Percentiles rank a stretch among this genome's conserved stretches.
These are phyloP conservation scores for Didymella keratinophila DNA, from an alignment of 2,329 filamentous ascomycete genomes.

Conservation along the genomic window DNA sequence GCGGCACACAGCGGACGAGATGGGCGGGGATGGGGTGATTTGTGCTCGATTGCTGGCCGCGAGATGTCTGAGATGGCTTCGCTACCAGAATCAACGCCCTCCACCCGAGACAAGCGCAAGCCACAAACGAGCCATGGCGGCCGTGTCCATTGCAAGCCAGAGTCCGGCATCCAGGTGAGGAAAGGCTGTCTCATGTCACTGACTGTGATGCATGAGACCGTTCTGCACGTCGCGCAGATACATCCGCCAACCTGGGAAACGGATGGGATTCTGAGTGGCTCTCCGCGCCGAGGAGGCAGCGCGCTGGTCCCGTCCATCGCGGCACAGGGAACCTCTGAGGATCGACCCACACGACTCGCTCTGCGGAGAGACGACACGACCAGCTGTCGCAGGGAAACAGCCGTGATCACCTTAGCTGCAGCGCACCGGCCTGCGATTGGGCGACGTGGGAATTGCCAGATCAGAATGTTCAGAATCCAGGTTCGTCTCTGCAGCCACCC, in stretches of 20 bases:
- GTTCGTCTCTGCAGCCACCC: conserved; percentile 23
- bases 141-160: conserved; percentile 28
- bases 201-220: conserved; percentile 36
- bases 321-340: conserved; percentile 16
- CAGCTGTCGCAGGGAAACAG: conserved; percentile 23
- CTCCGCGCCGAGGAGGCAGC: conserved; percentile 17
- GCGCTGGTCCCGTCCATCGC: conserved; percentile 11
- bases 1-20: conserved; percentile 6
- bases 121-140: conserved; percentile 30
- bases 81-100: conserved; percentile 20
- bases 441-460: conserved; percentile 17
- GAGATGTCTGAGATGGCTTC: conserved; percentile 21
- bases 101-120: conserved; percentile 28
- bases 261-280: conserved; percentile 32
- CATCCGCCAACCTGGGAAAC: conserved; percentile 38
- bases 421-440: conserved; percentile 24
- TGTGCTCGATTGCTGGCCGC: conserved; percentile 16
- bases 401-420: conserved; percentile 31
- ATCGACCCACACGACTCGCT: conserved; percentile 21
- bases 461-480: conserved; percentile 21
- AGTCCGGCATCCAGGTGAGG: conserved; percentile 36
- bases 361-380: conserved; percentile 26
- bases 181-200: conserved; percentile 34
- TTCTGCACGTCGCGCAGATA: conserved; percentile 33
- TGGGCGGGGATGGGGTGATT: conserved; percentile 5